phyloP scores from a whole-genome alignment of 2,329 filamentous ascomycete species.

The Davidsoniella neocaledoniae region DNA sequence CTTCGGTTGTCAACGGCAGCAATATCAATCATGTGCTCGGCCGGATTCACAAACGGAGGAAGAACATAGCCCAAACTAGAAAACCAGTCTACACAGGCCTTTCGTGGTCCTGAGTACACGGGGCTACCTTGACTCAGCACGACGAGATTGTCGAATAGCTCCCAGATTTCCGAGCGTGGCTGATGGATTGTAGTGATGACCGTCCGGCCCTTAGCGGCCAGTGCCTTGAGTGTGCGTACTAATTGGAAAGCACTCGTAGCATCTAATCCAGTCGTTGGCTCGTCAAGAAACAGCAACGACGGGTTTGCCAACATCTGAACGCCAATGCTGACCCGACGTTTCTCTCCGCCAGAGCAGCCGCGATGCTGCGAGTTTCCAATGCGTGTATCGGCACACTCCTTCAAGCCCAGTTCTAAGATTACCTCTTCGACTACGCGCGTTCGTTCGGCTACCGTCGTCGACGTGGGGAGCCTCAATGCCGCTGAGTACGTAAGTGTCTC shows the following conservation, averaged over 20 bases:
- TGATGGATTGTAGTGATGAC: conserved; percentile 63
- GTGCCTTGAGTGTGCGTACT: conserved; percentile 48
- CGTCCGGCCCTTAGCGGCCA: conserved; percentile 52
- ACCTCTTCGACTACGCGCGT: conserved; percentile 55
- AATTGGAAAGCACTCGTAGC: conserved; percentile 63
- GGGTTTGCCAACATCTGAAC: conserved; percentile 68
- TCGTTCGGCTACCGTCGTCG: conserved; percentile 41
- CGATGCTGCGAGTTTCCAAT: conserved; percentile 57
- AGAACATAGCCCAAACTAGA: conserved; percentile 39
- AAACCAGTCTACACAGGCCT: conserved; percentile 48
- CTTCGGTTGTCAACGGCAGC: conserved; percentile 59
- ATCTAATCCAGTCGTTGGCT: conserved; percentile 63
- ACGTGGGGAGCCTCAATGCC: conserved; percentile 49
- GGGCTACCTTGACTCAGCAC: conserved; percentile 50
- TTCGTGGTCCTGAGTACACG: conserved; percentile 47
- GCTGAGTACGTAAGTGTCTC: conserved; percentile 62
- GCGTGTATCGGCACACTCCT: conserved; percentile 59
- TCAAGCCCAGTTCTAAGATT: conserved; percentile 57
- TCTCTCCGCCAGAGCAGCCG: conserved; percentile 66
- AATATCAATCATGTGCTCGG: conserved; percentile 59
- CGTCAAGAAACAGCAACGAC: conserved; percentile 60
- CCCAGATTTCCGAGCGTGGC: conserved; percentile 65
- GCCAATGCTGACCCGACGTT: conserved; percentile 58
- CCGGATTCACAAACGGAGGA: conserved; percentile 60
- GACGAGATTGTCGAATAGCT: conserved; percentile 55